Conservation (phyloP, 2,329 filamentous ascomycete genomes). For the Beauveria pseudobassiana region DNA sequence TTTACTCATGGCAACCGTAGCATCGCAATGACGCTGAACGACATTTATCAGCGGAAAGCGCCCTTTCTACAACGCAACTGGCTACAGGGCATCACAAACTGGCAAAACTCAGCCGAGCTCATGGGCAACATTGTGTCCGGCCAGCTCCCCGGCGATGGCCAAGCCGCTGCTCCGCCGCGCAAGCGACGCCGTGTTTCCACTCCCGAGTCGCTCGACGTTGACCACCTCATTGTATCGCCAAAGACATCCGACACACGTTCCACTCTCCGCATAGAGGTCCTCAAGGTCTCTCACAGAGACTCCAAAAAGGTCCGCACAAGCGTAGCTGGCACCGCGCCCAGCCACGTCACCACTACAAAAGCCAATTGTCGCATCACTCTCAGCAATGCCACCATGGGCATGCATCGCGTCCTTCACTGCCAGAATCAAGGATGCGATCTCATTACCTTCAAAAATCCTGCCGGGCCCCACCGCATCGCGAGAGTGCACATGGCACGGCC, state of each 20-base stretch:
- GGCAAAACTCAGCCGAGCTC: conserved; percentile 26
- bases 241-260: conserved; percentile 27
- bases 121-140: conserved; percentile 39
- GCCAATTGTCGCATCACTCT: conserved; percentile 32
- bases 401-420: conserved; percentile 40
- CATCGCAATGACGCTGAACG: conserved; percentile 40
- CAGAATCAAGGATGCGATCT: conserved; percentile 48
- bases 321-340: conserved; percentile 22
- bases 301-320: conserved; percentile 28
- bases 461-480: conserved; percentile 38
- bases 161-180: conserved; percentile 30
- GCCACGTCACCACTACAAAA: conserved; percentile 24
- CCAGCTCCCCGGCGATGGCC: conserved; percentile 27
- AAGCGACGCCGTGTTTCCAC: conserved; percentile 45
- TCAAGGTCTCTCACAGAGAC: conserved; percentile 45
- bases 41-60: conserved; percentile 38
- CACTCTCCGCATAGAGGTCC: conserved; percentile 44
- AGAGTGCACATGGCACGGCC: conserved; percentile 40
- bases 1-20: neutral
- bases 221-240: conserved; percentile 26
- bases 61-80: conserved; percentile 50
- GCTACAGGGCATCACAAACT: conserved; percentile 39
- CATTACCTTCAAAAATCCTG: conserved; percentile 40
- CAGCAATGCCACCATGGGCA: conserved; percentile 26
- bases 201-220: conserved; percentile 25